Evolutionary conservation across 2,329 filamentous ascomycete species (phyloP).

Genomic region (Dactylellina cionopaga): DNA sequence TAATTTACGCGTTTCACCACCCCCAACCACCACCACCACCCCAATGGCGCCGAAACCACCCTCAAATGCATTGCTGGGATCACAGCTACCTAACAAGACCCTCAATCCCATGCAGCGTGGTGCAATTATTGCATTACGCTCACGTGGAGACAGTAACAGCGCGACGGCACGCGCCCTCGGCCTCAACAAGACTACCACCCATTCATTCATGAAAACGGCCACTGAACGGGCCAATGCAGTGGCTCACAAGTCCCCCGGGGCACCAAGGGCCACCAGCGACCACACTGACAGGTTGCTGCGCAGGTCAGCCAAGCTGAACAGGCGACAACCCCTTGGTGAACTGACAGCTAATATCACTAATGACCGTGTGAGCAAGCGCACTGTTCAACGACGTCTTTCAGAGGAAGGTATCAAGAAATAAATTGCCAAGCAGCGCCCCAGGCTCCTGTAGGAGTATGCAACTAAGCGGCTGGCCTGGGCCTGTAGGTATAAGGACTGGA

Average conservation of each 20-base stretch:
- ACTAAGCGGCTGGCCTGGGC: too few species aligned
- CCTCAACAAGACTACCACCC: not conserved
- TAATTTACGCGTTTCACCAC: constrained; percentile 7
- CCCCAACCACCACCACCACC: not conserved
- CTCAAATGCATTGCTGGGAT: not conserved
- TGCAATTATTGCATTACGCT: not conserved
- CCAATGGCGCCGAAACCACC: not conserved
- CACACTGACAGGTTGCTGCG: not conserved
- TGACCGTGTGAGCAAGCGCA: not conserved
- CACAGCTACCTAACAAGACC: not conserved
- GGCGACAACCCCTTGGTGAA: not conserved
- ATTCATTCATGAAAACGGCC: too few species aligned
- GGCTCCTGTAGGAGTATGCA: not conserved
- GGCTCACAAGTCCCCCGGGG: not conserved
- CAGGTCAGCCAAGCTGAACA: not conserved
- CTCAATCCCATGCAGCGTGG: not conserved
- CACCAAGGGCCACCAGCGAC: not conserved
- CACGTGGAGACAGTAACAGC: not conserved
- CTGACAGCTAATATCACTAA: not conserved
- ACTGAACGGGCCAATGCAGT: not conserved
- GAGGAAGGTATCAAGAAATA: not conserved
- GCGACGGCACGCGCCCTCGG: not conserved
- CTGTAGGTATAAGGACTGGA: not conserved
- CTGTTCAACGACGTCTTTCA: not conserved
- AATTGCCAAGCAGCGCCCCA: too few species aligned